These are phyloP conservation scores for Smittium culicis DNA, from an alignment of 371 early-diverging fungal genomes.

Conservation along the genomic window DNA sequence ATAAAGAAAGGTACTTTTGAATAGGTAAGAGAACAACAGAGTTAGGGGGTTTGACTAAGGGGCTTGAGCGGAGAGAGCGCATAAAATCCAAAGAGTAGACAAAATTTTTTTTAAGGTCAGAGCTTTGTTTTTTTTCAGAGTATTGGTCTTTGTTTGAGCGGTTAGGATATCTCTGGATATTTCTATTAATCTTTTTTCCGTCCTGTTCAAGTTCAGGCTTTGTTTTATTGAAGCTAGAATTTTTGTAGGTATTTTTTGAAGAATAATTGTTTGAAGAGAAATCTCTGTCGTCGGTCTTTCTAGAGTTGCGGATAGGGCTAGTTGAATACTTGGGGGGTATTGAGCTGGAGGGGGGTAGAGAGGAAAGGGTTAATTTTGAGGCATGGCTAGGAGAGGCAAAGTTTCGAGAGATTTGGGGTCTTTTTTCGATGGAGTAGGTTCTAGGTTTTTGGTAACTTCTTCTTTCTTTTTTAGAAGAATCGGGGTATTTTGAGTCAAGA, in stretches of 20 bases:
- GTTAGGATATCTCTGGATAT: not conserved
- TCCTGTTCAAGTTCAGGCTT: not conserved
- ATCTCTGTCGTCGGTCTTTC: not conserved
- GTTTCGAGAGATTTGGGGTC: not conserved
- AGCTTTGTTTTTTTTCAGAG: not conserved
- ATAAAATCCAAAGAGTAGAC: not conserved
- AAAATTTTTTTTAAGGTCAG: too few species aligned
- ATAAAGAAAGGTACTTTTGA: not conserved
- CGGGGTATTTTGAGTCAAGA: not conserved
- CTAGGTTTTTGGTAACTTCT: not conserved
- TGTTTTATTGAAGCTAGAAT: not conserved
- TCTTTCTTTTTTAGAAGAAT: not conserved
- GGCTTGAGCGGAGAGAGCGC: not conserved
- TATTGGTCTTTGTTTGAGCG: not conserved
- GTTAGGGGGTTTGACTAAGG: not conserved
- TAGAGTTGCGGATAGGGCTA: not conserved
- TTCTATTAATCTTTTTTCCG: not conserved
- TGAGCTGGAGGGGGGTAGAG: too few species aligned
- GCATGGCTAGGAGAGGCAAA: not conserved
- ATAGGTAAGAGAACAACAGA: not conserved
- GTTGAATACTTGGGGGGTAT: not conserved
- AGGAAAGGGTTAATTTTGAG: not conserved
- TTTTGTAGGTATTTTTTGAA: not conserved
- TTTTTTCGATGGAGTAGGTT: not conserved
- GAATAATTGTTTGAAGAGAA: not conserved